phyloP scores from a whole-genome alignment of 805 yeast genomes.

The Candida namnaoensis region DNA sequence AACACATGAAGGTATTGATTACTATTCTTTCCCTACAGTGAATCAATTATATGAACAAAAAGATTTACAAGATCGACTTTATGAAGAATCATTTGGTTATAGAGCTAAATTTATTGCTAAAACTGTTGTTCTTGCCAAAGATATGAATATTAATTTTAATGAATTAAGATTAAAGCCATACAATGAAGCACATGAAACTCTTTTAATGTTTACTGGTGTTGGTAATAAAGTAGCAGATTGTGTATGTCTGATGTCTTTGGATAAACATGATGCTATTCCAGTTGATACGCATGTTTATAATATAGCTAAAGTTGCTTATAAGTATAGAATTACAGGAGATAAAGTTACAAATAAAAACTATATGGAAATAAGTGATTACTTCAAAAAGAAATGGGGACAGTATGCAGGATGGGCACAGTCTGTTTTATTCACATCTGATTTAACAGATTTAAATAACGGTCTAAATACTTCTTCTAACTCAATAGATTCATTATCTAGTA shows the following conservation, averaged over 20 bases:
- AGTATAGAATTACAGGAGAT: slow-evolving; percentile 30
- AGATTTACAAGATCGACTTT: slow-evolving; percentile 33
- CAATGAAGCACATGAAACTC: slow-evolving; percentile 44
- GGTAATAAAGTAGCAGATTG: slow-evolving; percentile 99
- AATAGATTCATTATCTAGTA: slow-evolving; percentile 13
- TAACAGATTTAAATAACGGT: slow-evolving; percentile 65
- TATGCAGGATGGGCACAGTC: slow-evolving; percentile 99
- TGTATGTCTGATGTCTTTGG: slow-evolving; percentile 85
- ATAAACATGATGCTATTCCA: slow-evolving; percentile 82
- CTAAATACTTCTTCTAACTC: slow-evolving; percentile 25
- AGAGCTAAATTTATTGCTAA: slow-evolving; percentile 80
- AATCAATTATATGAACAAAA: slow-evolving; percentile 30
- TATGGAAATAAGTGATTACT: slow-evolving; percentile 43
- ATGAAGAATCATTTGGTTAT: slow-evolving; percentile 69
- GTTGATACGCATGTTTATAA: slow-evolving; percentile 94
- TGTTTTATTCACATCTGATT: slow-evolving; percentile 82
- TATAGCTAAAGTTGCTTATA: slow-evolving; percentile 78
- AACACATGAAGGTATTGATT: slow-evolving; percentile 41
- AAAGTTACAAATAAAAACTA: slow-evolving; percentile 21
- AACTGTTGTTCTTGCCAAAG: slow-evolving; percentile 48
- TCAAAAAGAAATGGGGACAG: slow-evolving; percentile 71
- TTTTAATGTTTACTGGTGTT: slow-evolving; percentile 72
- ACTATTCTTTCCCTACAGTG: slow-evolving; percentile 72
- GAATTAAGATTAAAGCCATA: slow-evolving; percentile 37
- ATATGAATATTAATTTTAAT: slow-evolving; percentile 25